Conservation (phyloP, 257 asterid genomes). For the Knoxia roxburghii region DNA sequence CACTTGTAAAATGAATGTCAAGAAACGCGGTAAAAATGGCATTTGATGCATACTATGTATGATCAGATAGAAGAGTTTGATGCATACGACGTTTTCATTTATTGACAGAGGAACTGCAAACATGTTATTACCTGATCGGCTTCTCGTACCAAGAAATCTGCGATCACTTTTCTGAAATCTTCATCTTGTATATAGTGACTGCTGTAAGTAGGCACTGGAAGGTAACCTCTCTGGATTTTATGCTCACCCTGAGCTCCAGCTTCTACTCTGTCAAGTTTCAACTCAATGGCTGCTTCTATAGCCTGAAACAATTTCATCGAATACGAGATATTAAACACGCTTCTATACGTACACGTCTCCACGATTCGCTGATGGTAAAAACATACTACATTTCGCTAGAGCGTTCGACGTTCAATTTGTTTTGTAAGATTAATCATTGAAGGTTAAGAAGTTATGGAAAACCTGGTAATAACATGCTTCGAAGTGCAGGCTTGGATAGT, state of each 20-base stretch:
- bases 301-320: conserved; percentile 46
- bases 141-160: conserved; percentile 77
- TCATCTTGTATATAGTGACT: conserved; percentile 71
- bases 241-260: conserved; percentile 99
- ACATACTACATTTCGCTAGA: neutral
- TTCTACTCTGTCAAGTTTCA: conserved; percentile 72
- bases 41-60: too few relatives aligned
- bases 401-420: neutral
- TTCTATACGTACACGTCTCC: neutral
- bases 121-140: conserved; percentile 55
- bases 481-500: conserved; percentile 84
- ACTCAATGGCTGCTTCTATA: conserved; percentile 93
- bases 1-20: conserved; percentile 42
- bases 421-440: too few relatives aligned
- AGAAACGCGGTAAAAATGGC: neutral
- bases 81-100: too few relatives aligned
- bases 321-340: neutral
- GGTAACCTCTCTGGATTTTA: conserved; percentile 91
- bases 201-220: conserved; percentile 86
- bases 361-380: neutral
- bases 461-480: conserved; percentile 99
- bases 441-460: too few relatives aligned
- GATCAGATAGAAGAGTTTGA: too few relatives aligned
- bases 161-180: conserved; percentile 61
- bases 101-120: too few relatives aligned